Conservation (phyloP, 441 rosid genomes). For the Brassica balearica region DNA sequence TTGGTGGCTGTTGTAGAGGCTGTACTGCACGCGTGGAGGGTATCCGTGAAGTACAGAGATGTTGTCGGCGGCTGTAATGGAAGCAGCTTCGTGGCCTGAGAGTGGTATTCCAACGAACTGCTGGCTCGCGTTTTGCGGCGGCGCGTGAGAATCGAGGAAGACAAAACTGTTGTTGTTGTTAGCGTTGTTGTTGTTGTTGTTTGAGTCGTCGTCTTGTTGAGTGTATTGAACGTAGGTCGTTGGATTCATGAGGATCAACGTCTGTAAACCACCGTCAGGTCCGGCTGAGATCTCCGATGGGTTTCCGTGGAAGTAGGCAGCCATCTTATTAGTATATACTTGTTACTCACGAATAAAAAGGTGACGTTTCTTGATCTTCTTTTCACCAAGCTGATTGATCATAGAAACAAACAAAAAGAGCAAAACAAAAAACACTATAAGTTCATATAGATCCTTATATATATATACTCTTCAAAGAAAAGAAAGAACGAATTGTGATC, state of each 20-base stretch:
- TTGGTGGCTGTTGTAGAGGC: constrained; percentile 68
- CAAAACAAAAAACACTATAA: neutral
- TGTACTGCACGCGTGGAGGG: constrained; percentile 76
- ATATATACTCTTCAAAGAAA: neutral
- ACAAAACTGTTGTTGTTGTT: constrained; percentile 55
- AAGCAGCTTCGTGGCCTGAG: constrained; percentile 51
- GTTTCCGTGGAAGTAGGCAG: constrained; percentile 84
- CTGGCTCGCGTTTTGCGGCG: constrained; percentile 54
- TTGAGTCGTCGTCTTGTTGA: constrained; percentile 46
- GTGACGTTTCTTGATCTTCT: constrained; percentile 44
- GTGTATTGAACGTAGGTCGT: constrained; percentile 79
- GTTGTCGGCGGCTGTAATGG: constrained; percentile 53
- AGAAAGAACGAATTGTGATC: constrained; percentile 30
- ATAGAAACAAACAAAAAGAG: constrained; percentile 10
- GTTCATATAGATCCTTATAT: constrained; percentile 9
- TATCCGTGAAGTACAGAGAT: constrained; percentile 75
- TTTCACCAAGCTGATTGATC: constrained; percentile 40
- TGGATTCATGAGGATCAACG: constrained; percentile 96
- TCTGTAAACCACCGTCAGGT: constrained; percentile 69
- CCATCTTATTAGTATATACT: constrained; percentile 54
- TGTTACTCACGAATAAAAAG: constrained; percentile 21
- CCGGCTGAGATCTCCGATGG: constrained; percentile 79
- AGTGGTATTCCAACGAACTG: constrained; percentile 89
- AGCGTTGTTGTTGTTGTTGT: constrained; percentile 37
- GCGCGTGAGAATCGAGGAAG: constrained; percentile 76